Evolutionary conservation across 257 asterid genomes (phyloP).

Genomic region (Fraxinus cuspidata): DNA sequence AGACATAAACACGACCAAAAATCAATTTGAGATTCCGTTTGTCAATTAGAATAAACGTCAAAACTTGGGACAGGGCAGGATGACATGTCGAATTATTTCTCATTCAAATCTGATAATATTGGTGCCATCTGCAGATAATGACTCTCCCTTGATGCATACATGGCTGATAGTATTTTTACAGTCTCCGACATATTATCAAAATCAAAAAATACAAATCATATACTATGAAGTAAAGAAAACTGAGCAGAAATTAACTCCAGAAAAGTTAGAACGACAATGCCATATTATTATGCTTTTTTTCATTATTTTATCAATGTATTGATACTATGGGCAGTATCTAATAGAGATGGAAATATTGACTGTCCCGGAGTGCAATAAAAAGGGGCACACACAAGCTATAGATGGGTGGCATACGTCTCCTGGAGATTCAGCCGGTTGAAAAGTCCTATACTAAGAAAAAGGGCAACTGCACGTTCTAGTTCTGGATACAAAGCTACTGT

Average conservation of each 20-base stretch:
- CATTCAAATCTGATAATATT: not conserved
- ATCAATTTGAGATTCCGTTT: not conserved
- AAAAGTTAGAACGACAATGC: not conserved
- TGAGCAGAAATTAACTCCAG: not conserved
- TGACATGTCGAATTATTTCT: not conserved
- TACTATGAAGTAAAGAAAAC: not conserved
- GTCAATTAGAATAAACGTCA: not conserved
- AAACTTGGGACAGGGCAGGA: not conserved
- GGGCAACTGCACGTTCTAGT: not conserved
- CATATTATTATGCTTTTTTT: not conserved
- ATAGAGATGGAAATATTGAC: not conserved
- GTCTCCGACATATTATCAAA: not conserved
- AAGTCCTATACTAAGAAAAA: not conserved
- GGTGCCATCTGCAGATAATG: not conserved
- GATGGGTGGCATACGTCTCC: not conserved
- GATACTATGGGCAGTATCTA: not conserved
- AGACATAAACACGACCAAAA: not conserved
- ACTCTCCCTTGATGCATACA: not conserved
- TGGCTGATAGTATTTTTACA: not conserved
- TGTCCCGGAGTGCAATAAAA: not conserved
- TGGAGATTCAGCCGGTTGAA: not conserved
- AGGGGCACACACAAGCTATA: not conserved
- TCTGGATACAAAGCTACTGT: not conserved
- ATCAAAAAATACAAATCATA: not conserved
- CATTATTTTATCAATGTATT: not conserved